Conservation (phyloP, 2,329 filamentous ascomycete genomes). For the Apiospora aurea region DNA sequence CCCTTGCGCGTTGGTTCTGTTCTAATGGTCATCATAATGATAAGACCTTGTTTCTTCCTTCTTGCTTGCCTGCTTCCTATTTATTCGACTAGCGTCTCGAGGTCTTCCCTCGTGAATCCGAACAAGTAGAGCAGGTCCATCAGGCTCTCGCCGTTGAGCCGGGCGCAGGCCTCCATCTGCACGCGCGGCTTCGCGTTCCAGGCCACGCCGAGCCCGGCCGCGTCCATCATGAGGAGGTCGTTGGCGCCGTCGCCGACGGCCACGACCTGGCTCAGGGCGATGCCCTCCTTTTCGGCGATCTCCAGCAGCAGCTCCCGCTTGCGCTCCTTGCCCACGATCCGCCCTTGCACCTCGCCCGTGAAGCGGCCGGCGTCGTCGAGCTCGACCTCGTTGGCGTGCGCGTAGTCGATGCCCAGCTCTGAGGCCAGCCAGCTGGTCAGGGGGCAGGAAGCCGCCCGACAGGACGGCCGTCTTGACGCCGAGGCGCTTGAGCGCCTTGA, state of each 20-base stretch:
- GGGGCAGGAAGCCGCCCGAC: conserved; percentile 88
- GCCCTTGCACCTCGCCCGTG: conserved; percentile 75
- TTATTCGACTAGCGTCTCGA: conserved; percentile 53
- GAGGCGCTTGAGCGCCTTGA: conserved; percentile 75
- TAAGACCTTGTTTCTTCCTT: background rate
- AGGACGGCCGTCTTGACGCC: conserved; percentile 90
- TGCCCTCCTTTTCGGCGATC: conserved; percentile 72
- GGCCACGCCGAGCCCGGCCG: conserved; percentile 78
- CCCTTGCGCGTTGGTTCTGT: background rate
- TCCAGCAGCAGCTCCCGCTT: conserved; percentile 76
- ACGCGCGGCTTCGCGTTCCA: conserved; percentile 87
- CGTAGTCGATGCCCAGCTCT: conserved; percentile 84
- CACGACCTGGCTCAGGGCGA: conserved; percentile 71
- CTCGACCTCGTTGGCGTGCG: conserved; percentile 84
- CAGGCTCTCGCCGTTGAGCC: conserved; percentile 74
- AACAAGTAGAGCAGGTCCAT: conserved; percentile 77
- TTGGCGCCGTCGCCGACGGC: conserved; percentile 86
- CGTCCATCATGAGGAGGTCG: conserved; percentile 80
- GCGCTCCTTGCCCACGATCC: conserved; percentile 78
- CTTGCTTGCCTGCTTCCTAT: background rate
- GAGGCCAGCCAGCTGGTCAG: conserved; percentile 85
- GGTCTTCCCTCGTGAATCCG: conserved; percentile 73
- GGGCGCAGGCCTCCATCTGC: conserved; percentile 76
- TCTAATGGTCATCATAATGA: background rate
- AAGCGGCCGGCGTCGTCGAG: conserved; percentile 65